Percentiles rank a stretch among this genome's conserved stretches.
These are phyloP conservation scores for Ganoderma resinaceum DNA, from an alignment of 1,284 basidiomycete species.

Conservation along the genomic window DNA sequence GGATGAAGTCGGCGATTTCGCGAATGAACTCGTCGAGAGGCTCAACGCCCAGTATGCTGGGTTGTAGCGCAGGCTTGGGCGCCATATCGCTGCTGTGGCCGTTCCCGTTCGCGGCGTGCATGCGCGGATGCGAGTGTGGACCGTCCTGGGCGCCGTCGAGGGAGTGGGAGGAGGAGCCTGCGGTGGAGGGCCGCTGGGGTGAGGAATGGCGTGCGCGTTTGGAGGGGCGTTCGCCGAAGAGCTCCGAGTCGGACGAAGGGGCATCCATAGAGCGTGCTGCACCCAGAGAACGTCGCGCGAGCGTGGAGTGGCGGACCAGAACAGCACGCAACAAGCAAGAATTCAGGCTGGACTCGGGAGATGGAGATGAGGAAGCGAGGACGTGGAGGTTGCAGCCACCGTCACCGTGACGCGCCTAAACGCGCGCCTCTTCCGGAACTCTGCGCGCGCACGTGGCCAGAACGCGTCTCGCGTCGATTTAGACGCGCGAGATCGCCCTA, in stretches of 20 bases:
- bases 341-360: neutral
- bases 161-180: constrained; percentile 3
- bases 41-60: constrained; percentile 91
- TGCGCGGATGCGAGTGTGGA: constrained; percentile 10
- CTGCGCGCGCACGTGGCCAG: constrained; percentile 4
- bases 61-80: constrained; percentile 69
- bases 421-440: neutral
- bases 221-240: constrained; percentile 33
- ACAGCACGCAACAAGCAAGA: neutral
- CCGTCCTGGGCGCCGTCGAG: constrained; percentile 7
- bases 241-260: constrained; percentile 39
- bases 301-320: neutral
- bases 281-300: neutral
- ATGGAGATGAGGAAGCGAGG: neutral
- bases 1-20: constrained; percentile 91
- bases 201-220: constrained; percentile 42
- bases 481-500: constrained; percentile 1
- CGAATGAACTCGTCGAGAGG: constrained; percentile 95
- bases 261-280: constrained; percentile 28
- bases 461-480: constrained; percentile 1
- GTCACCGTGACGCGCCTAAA: neutral
- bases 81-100: constrained; percentile 17
- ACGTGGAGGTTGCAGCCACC: constrained; percentile 1
- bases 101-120: constrained; percentile 30
- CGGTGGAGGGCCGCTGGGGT: constrained; percentile 13